These are phyloP conservation scores for Aspergillus amoenus DNA, from an alignment of 2,329 filamentous ascomycete species.

Conservation along the genomic window DNA sequence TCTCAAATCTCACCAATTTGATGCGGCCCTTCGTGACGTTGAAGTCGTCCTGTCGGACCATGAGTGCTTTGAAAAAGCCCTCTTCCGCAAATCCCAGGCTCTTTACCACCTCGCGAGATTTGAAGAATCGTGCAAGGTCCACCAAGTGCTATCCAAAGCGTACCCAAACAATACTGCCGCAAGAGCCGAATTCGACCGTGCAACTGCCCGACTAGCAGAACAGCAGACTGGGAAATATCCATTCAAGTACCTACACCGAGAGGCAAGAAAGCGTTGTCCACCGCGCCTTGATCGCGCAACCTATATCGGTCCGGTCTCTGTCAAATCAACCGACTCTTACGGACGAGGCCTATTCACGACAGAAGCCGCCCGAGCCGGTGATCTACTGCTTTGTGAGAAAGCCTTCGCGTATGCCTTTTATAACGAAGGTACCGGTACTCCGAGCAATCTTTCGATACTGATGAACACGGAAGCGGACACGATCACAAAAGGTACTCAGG, in stretches of 20 bases:
- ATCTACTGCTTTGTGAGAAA: slow-evolving; percentile 58
- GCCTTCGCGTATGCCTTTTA: slow-evolving; percentile 46
- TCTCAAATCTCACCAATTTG: slow-evolving; percentile 32
- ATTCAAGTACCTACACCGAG: slow-evolving; percentile 27
- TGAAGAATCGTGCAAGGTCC: slow-evolving; percentile 34
- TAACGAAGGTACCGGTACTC: not conserved
- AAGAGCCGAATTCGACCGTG: slow-evolving; percentile 29
- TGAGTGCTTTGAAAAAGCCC: slow-evolving; percentile 41
- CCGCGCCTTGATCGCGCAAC: slow-evolving; percentile 51
- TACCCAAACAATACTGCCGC: slow-evolving; percentile 38
- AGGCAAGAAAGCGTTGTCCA: slow-evolving; percentile 34
- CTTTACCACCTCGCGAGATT: slow-evolving; percentile 47
- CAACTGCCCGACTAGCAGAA: slow-evolving; percentile 21
- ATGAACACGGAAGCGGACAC: slow-evolving; percentile 38
- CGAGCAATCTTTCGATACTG: slow-evolving; percentile 26
- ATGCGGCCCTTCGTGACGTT: slow-evolving; percentile 36
- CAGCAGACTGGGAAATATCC: slow-evolving; percentile 20
- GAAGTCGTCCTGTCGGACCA: slow-evolving; percentile 14
- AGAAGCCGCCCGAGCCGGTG: slow-evolving; percentile 47
- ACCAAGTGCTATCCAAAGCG: slow-evolving; percentile 24
- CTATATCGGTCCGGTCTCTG: slow-evolving; percentile 43
- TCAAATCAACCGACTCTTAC: slow-evolving; percentile 41
- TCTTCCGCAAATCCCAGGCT: slow-evolving; percentile 48
- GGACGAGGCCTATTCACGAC: slow-evolving; percentile 56
- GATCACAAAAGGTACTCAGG: slow-evolving; percentile 39